Conservation (phyloP, 164 flowering plant species). For the Vitis cinerea region DNA sequence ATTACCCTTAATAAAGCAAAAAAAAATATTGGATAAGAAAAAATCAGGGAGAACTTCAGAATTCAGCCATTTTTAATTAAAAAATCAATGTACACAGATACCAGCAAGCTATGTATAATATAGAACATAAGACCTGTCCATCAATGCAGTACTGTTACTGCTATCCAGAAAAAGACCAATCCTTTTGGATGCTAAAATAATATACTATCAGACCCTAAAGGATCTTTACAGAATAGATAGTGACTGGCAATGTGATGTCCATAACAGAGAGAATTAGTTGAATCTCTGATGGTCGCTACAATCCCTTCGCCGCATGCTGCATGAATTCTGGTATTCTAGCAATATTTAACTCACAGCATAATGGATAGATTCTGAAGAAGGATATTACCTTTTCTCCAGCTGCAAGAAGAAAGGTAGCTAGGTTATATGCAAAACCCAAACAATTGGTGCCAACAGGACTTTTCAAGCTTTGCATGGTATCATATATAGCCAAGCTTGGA, state of each 20-base stretch:
- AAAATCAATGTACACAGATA: background rate
- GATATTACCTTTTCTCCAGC: conserved; percentile 81
- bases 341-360: background rate
- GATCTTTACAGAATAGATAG: background rate
- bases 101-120: background rate
- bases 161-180: too few relatives aligned
- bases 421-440: conserved; percentile 68
- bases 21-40: background rate
- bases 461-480: conserved; percentile 82
- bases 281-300: background rate
- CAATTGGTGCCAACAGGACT: conserved; percentile 82
- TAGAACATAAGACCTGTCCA: background rate
- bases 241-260: background rate
- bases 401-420: conserved; percentile 84
- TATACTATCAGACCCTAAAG: background rate
- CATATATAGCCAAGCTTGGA: conserved; percentile 81
- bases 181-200: background rate
- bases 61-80: background rate
- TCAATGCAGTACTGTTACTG: too few relatives aligned
- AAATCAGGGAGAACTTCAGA: conserved; percentile 1
- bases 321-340: background rate
- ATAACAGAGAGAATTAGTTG: background rate
- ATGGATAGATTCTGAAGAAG: background rate
- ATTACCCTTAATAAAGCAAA: conserved; percentile 50
- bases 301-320: too few relatives aligned